Evolutionary conservation across 352 stramenopile genomes (phyloP).

Genomic region (Salisapilia sapeloensis): DNA sequence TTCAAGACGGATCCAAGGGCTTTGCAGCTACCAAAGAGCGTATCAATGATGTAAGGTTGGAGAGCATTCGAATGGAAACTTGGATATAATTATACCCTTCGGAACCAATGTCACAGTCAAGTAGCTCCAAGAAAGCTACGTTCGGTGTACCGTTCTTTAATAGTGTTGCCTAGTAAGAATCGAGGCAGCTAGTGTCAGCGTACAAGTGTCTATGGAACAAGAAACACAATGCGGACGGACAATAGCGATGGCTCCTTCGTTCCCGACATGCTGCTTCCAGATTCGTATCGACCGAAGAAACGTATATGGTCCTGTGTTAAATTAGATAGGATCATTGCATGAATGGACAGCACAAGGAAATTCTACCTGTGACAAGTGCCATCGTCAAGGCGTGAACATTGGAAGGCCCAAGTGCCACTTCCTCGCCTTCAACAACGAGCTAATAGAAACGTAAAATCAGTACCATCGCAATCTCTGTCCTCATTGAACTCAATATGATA

Average conservation of each 20-base stretch:
- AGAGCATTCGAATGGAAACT: not conserved
- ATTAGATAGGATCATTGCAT: not conserved
- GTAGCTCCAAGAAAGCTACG: slow-evolving; percentile 60
- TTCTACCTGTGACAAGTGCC: slow-evolving; percentile 26
- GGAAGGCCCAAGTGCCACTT: slow-evolving; percentile 32
- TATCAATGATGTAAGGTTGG: not conserved
- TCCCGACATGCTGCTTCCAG: slow-evolving; percentile 62
- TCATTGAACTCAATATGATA: slow-evolving; percentile 2
- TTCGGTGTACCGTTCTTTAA: slow-evolving; percentile 25
- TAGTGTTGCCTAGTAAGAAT: slow-evolving; percentile 15
- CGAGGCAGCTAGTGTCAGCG: not conserved
- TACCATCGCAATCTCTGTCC: not conserved
- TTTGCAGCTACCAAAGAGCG: slow-evolving; percentile 15
- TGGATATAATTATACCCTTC: slow-evolving; percentile 9
- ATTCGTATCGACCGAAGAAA: slow-evolving; percentile 62
- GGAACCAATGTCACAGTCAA: slow-evolving; percentile 54
- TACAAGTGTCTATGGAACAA: not conserved
- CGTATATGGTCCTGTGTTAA: slow-evolving; percentile 38
- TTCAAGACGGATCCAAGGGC: slow-evolving; percentile 28
- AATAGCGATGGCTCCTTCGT: slow-evolving; percentile 53
- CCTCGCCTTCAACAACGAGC: slow-evolving; percentile 66
- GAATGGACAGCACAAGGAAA: not conserved
- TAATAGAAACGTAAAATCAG: slow-evolving; percentile 5
- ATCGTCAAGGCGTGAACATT: slow-evolving; percentile 46
- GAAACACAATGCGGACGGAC: slow-evolving; percentile 9